Percentiles rank a stretch among this genome's conserved stretches.
phyloP scores from a whole-genome alignment of 495 filamentous ascomycete species.

The Neurospora intermedia region DNA sequence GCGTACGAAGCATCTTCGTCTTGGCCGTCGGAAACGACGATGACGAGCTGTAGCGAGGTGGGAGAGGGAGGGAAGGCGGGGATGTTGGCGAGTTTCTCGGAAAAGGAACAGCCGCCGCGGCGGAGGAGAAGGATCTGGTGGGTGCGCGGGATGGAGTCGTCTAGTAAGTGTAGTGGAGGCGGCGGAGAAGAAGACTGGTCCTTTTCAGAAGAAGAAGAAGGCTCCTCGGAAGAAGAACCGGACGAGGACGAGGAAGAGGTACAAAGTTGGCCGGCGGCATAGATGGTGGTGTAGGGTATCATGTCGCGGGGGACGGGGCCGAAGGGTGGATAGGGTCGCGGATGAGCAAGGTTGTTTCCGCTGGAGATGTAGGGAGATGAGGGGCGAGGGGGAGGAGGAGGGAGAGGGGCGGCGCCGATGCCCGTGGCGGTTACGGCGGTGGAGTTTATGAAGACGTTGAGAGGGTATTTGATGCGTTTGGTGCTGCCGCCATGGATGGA shows the following conservation, averaged over 20 bases:
- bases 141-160: conserved; percentile 43
- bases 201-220: neutral
- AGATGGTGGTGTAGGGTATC: conserved; percentile 59
- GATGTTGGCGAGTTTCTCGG: conserved; percentile 71
- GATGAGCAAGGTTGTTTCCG: conserved; percentile 38
- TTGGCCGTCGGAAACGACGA: conserved; percentile 61
- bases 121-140: conserved; percentile 75
- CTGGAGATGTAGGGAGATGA: conserved; percentile 27
- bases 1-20: conserved; percentile 20
- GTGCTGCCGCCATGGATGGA: neutral
- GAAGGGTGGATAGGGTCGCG: conserved; percentile 28
- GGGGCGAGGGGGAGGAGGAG: conserved; percentile 15
- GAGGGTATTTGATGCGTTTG: neutral
- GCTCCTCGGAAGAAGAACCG: neutral
- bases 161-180: neutral
- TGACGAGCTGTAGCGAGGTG: conserved; percentile 59
- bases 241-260: conserved; percentile 7
- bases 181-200: neutral
- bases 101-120: conserved; percentile 78
- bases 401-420: conserved; percentile 62
- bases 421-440: conserved; percentile 67
- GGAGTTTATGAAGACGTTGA: conserved; percentile 24
- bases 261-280: conserved; percentile 62
- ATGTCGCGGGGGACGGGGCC: conserved; percentile 16
- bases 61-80: conserved; percentile 57